Percentiles rank a stretch among this genome's conserved stretches.
Evolutionary conservation across 306 rosid genomes (phyloP).

Genomic region (Lotus japonicus): DNA sequence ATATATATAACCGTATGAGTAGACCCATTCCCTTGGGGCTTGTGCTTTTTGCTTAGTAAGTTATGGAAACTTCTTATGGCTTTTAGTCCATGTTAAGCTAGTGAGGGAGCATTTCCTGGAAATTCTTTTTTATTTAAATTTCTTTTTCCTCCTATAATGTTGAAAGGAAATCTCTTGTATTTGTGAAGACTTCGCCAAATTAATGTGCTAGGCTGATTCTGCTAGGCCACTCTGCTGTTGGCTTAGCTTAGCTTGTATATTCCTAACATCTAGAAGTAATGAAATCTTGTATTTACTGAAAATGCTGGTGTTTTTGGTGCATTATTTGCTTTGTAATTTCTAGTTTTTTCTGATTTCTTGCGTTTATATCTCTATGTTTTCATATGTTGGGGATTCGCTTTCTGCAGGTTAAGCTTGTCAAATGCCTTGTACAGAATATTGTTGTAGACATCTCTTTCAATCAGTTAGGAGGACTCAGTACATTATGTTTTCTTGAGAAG

Average conservation of each 20-base stretch:
- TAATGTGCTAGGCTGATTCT: neutral
- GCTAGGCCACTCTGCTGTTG: neutral
- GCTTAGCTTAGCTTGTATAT: neutral
- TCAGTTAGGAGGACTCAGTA: conserved; percentile 90
- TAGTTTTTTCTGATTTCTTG: neutral
- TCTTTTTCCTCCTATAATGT: neutral
- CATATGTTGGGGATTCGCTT: conserved; percentile 12
- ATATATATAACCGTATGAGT: neutral
- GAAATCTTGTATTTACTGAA: neutral
- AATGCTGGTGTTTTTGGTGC: neutral
- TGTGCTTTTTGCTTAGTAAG: neutral
- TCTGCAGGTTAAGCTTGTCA: conserved; percentile 89
- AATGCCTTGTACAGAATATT: conserved; percentile 76
- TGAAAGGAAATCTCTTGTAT: neutral
- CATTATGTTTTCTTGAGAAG: conserved; percentile 86
- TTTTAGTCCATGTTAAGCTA: too few species aligned
- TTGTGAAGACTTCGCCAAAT: conserved; percentile 2
- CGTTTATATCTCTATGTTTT: neutral
- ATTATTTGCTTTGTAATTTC: conserved; percentile 1
- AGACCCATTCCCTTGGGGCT: neutral
- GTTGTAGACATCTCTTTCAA: conserved; percentile 90
- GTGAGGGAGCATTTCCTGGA: neutral
- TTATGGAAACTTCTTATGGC: conserved; percentile 3
- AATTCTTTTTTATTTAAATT: conserved; percentile 7
- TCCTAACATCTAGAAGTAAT: neutral